A percentile compares a stretch with the other conserved stretches of the same genome.
phyloP scores from a whole-genome alignment of 108 stramenopile genomes.

The Skeletonema costatum region DNA sequence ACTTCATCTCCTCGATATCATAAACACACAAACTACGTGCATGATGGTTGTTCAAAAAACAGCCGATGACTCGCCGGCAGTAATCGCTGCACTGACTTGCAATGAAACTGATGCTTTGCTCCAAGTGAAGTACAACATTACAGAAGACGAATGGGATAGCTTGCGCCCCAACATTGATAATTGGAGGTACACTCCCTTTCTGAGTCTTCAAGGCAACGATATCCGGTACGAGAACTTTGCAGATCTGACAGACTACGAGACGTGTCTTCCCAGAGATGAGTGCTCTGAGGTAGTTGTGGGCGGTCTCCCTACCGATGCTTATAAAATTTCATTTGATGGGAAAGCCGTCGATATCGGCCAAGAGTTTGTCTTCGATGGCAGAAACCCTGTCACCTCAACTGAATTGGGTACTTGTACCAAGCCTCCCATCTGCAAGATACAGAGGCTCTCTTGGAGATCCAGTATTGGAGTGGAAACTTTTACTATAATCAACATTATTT shows the following conservation, averaged over 20 bases:
- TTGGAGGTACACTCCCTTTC: not conserved
- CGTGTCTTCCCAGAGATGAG: not conserved
- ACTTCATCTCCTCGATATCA: no score
- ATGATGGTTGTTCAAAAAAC: no score
- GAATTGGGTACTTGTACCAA: not conserved
- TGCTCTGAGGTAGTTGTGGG: not conserved
- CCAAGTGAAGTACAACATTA: not conserved
- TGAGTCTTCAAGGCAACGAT: not conserved
- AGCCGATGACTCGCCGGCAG: not conserved
- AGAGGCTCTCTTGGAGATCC: not conserved
- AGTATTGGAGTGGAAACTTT: not conserved
- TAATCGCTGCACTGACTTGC: not conserved
- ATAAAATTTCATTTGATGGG: not conserved
- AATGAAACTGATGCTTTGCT: not conserved
- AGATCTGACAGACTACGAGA: not conserved
- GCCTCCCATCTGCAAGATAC: not conserved
- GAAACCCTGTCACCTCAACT: not conserved
- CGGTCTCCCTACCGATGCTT: not conserved
- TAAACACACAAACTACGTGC: no score
- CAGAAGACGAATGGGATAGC: not conserved
- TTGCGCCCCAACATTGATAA: no score
- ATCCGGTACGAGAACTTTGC: not conserved
- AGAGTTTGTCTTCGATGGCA: not conserved
- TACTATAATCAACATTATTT: not conserved
- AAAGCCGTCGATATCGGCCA: not conserved